Conservation (phyloP, 2,329 filamentous ascomycete species). For the Arthroderma sp. region DNA sequence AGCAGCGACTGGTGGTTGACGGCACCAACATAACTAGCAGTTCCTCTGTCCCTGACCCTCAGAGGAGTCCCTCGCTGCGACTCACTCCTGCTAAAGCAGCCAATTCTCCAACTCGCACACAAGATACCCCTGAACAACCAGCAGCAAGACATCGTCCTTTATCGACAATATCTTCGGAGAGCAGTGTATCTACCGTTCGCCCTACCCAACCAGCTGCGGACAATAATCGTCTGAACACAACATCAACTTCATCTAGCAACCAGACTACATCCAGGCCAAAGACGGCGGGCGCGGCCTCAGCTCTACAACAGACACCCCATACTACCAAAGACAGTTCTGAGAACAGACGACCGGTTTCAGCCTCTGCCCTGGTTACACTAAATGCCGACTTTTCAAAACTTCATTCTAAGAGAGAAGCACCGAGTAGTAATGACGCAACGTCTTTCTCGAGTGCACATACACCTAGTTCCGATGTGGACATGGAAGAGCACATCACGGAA, state of each 20-base stretch:
- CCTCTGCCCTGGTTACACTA: conserved; percentile 18
- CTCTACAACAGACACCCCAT: conserved; percentile 13
- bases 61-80: too few relatives aligned
- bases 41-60: too few relatives aligned
- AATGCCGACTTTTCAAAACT: background rate
- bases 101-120: background rate
- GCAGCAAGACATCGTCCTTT: conserved; percentile 60
- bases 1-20: conserved; percentile 16
- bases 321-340: conserved; percentile 12
- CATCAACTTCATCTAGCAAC: conserved; percentile 7
- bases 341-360: conserved; percentile 28
- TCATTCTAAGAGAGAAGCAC: too few relatives aligned
- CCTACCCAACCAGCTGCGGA: conserved; percentile 57
- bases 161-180: conserved; percentile 73
- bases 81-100: too few relatives aligned
- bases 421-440: too few relatives aligned
- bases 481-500: too few relatives aligned
- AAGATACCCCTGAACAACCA: conserved; percentile 9
- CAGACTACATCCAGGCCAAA: conserved; percentile 24
- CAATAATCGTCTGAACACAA: conserved; percentile 31
- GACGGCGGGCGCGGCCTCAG: conserved; percentile 30
- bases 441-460: too few relatives aligned
- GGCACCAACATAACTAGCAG: conserved; percentile 17
- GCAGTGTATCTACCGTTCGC: conserved; percentile 54
- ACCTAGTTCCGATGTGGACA: too few relatives aligned